Percentiles rank a stretch among this genome's conserved stretches.
Conservation (phyloP, 225 moss, liverwort and hornwort species). For the Climacium dendroides region DNA sequence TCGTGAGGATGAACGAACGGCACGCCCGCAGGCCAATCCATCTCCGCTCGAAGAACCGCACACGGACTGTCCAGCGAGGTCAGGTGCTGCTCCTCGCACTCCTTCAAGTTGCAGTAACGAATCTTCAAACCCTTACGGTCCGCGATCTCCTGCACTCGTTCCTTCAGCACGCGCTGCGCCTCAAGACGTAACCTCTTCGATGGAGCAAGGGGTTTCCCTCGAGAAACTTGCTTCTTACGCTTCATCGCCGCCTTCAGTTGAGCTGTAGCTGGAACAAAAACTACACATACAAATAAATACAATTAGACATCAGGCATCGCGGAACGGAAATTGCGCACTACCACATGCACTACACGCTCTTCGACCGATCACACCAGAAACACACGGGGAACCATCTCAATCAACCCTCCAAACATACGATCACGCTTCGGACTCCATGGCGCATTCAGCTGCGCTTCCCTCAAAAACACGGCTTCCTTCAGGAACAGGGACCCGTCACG, state of each 20-base stretch:
- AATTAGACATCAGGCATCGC: not conserved
- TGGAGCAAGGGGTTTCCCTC: slow-evolving; percentile 92
- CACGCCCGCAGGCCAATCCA: slow-evolving; percentile 97
- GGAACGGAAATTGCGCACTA: too few species aligned
- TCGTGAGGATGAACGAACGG: slow-evolving; percentile 99
- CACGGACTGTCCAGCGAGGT: slow-evolving; percentile 77
- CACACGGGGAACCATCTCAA: not conserved
- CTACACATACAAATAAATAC: not conserved
- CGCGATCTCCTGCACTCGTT: slow-evolving; percentile 94
- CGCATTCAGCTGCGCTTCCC: not conserved
- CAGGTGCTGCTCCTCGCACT: slow-evolving; percentile 96
- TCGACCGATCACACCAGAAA: not conserved
- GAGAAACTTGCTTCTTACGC: slow-evolving; percentile 90
- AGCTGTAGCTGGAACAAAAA: slow-evolving; percentile 54
- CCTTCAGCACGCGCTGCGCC: slow-evolving; percentile 95
- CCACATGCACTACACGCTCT: not conserved
- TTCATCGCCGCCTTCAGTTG: slow-evolving; percentile 65
- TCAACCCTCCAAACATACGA: not conserved
- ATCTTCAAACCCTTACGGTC: slow-evolving; percentile 96
- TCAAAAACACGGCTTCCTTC: not conserved
- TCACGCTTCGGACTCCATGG: not conserved
- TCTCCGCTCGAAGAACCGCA: slow-evolving; percentile 69
- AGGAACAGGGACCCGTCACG: not conserved
- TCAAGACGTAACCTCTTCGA: slow-evolving; percentile 95
- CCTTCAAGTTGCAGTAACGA: slow-evolving; percentile 91